Evolutionary conservation across 2,329 filamentous ascomycete genomes (phyloP).

Genomic region (Phaeosphaeriaceae sp.): DNA sequence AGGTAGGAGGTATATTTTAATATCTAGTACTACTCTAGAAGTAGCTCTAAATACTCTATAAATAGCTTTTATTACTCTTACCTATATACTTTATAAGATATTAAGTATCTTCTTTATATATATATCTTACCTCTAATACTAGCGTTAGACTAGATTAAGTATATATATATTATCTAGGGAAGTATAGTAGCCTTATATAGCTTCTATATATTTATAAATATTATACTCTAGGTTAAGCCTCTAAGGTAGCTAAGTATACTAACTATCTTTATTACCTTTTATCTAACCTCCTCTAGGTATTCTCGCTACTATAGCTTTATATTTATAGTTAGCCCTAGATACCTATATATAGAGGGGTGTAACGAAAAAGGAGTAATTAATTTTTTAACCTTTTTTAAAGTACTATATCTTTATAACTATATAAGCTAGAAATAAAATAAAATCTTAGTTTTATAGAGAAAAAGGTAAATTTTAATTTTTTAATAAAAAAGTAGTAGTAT

Average conservation of each 20-base stretch:
- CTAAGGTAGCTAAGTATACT: slow-evolving; percentile 17
- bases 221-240: slow-evolving; percentile 23
- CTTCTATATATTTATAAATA: slow-evolving; percentile 18
- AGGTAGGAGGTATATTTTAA: slow-evolving; percentile 20
- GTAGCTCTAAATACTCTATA: slow-evolving; percentile 30
- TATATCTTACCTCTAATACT: slow-evolving; percentile 17
- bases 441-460: no score
- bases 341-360: no score
- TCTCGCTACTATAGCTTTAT: slow-evolving; percentile 13
- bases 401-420: no score
- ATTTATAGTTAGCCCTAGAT: slow-evolving; percentile 29
- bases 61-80: slow-evolving; percentile 27
- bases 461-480: no score
- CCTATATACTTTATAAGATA: slow-evolving; percentile 23
- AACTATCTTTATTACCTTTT: slow-evolving; percentile 18
- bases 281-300: slow-evolving; percentile 15
- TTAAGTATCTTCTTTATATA: slow-evolving; percentile 22
- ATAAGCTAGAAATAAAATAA: no score
- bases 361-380: no score
- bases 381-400: no score
- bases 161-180: no score
- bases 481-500: no score
- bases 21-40: slow-evolving; percentile 24
- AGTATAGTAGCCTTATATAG: no score
- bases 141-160: no score